These are phyloP conservation scores for Neophaeococcomyces mojaviensis DNA, from an alignment of 2,329 filamentous ascomycete species.

Conservation along the genomic window DNA sequence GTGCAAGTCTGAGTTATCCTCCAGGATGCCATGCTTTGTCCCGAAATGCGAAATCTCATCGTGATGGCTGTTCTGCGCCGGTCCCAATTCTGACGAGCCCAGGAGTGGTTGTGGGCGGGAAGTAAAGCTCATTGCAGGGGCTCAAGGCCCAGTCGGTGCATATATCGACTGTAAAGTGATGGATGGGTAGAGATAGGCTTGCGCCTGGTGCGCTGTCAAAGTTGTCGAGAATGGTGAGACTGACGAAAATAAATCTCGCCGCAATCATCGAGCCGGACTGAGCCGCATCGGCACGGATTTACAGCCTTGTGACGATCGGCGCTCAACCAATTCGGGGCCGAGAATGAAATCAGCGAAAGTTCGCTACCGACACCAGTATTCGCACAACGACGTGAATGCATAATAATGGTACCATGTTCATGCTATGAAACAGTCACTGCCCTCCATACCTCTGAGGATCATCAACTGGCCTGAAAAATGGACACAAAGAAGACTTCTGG, in stretches of 20 bases:
- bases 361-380: too few relatives aligned
- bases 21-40: constrained; percentile 12
- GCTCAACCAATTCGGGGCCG: neutral
- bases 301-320: neutral
- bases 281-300: neutral
- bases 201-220: neutral
- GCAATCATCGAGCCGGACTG: neutral
- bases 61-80: constrained; percentile 15
- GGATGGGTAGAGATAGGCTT: constrained; percentile 1
- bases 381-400: too few relatives aligned
- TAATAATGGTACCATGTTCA: too few relatives aligned
- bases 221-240: neutral
- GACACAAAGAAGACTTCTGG: constrained; percentile 4
- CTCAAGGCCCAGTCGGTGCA: constrained; percentile 14
- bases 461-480: neutral
- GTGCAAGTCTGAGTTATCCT: constrained; percentile 22
- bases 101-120: constrained; percentile 48
- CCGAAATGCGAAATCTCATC: constrained; percentile 26
- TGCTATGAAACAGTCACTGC: neutral
- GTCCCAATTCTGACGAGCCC: constrained; percentile 30
- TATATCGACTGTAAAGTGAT: neutral
- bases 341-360: neutral
- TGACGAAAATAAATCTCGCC: constrained; percentile 4
- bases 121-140: constrained; percentile 50
- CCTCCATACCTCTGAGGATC: neutral